Evolutionary conservation across 768 basidiomycete genomes (phyloP).

Genomic region (Podaxis sp.): DNA sequence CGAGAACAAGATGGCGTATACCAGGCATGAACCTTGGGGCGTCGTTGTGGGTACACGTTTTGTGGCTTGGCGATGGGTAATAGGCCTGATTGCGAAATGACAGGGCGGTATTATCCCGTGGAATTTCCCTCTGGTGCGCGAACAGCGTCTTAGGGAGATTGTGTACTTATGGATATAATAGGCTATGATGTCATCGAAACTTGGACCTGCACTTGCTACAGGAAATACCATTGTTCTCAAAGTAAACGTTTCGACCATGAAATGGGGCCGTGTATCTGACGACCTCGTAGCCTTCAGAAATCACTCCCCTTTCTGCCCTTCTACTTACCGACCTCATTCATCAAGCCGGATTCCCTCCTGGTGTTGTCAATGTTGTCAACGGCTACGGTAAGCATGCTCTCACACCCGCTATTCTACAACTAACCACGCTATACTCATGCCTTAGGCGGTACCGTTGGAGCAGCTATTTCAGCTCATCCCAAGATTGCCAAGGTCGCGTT

Average conservation of each 20-base stretch:
- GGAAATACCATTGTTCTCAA: constrained; percentile 77
- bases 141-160: too few species aligned
- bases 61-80: not conserved
- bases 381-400: not conserved
- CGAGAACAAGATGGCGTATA: constrained; percentile 61
- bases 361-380: constrained; percentile 70
- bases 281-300: constrained; percentile 54
- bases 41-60: constrained; percentile 33
- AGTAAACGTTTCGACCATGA: constrained; percentile 18
- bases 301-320: constrained; percentile 70
- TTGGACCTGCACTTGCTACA: constrained; percentile 74
- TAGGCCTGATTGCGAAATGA: not conserved
- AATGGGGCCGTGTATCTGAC: not conserved
- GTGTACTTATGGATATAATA: not conserved
- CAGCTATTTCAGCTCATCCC: constrained; percentile 65
- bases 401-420: not conserved
- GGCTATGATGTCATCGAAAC: constrained; percentile 64
- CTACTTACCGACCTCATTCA: constrained; percentile 48
- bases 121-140: constrained; percentile 43
- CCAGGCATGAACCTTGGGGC: constrained; percentile 65
- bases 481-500: constrained; percentile 73
- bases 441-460: constrained; percentile 53
- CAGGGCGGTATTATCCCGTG: constrained; percentile 61
- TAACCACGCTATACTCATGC: not conserved
- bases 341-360: constrained; percentile 75